A percentile compares a stretch with the other conserved stretches of the same genome.
Conservation (phyloP, 176 grass and related monocot genomes). For the Eremochloa ophiuroides region DNA sequence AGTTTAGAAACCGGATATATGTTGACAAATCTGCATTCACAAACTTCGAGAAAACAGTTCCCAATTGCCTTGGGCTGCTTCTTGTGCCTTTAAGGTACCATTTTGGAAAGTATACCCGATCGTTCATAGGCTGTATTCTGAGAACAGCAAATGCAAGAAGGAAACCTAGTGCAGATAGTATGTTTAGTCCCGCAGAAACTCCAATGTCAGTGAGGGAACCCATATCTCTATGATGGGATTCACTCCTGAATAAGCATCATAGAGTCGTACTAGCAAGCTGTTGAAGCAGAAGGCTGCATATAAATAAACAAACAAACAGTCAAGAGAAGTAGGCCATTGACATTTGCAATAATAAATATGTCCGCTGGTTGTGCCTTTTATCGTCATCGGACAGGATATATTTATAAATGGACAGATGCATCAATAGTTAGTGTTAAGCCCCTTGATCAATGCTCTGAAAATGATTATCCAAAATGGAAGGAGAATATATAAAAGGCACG, state of each 20-base stretch:
- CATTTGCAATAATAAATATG: background rate
- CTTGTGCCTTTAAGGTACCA: conserved; percentile 93
- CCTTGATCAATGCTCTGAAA: background rate
- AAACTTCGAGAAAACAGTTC: conserved; percentile 61
- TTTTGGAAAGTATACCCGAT: conserved; percentile 92
- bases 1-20: conserved; percentile 85
- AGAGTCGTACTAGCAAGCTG: background rate
- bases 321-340: background rate
- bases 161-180: conserved; percentile 71
- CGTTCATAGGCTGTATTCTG: conserved; percentile 82
- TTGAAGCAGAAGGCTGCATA: conserved; percentile 17
- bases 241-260: conserved; percentile 19
- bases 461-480: background rate
- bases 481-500: background rate
- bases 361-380: no score
- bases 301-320: background rate
- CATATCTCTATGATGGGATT: conserved; percentile 42
- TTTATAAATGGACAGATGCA: no score
- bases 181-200: conserved; percentile 69
- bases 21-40: conserved; percentile 74
- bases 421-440: background rate
- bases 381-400: no score
- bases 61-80: conserved; percentile 58
- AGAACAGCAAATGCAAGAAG: conserved; percentile 79
- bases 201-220: conserved; percentile 70